These are phyloP conservation scores for Mrakia blollopis DNA, from an alignment of 768 basidiomycete genomes.

Conservation along the genomic window DNA sequence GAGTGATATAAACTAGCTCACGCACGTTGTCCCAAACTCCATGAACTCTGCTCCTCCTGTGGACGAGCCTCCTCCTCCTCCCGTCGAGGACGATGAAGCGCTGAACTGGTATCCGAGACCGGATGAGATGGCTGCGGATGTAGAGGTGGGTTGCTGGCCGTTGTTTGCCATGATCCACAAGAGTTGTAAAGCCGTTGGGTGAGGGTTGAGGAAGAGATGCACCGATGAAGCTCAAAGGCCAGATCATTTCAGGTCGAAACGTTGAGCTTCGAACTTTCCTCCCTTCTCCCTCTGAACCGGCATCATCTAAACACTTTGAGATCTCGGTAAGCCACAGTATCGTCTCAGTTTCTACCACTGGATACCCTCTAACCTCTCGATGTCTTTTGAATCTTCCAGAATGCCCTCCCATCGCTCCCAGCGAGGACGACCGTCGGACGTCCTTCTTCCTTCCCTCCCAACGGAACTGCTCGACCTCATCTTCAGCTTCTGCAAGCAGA, in stretches of 20 bases:
- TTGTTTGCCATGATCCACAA: neutral
- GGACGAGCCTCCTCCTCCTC: neutral
- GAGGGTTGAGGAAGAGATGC: neutral
- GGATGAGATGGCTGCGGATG: neutral
- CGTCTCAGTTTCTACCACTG: no score
- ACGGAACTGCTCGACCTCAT: constrained; percentile 10
- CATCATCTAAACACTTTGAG: no score
- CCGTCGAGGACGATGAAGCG: neutral
- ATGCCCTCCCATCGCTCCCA: no score
- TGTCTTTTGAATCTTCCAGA: no score
- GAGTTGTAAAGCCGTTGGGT: neutral
- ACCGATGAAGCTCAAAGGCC: neutral
- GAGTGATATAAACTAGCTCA: neutral
- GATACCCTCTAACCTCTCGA: no score
- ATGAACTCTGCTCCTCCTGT: neutral
- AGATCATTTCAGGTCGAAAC: no score
- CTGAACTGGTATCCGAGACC: neutral
- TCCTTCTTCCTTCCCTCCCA: neutral
- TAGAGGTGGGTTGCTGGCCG: constrained; percentile 2
- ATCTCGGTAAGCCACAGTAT: no score
- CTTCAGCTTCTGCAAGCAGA: constrained; percentile 8
- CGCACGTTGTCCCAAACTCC: constrained; percentile 8
- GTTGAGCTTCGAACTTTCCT: no score
- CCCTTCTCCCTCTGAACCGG: no score
- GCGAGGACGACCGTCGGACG: neutral